Evolutionary conservation across 768 basidiomycete species (phyloP), one percentile per base, ranked within the genome.

Genomic region (Erythrobasidium yunnanense): DNA sequence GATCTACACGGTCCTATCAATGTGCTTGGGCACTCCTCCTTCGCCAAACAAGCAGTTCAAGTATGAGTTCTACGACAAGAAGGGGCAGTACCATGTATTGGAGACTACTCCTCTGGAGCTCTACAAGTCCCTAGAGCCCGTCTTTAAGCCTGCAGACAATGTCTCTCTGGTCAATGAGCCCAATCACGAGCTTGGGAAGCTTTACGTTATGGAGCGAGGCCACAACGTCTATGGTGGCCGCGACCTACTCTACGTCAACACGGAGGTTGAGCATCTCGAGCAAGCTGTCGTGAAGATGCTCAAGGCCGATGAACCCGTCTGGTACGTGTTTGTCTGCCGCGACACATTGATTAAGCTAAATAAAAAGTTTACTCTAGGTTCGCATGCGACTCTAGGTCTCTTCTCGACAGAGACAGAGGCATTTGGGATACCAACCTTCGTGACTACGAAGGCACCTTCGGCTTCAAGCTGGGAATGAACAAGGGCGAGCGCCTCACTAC

Each of bases 151-250:
- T 66, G 81, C 81, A 68, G 81, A 81, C 54, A 82, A 81, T 34
- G 55, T 97, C 81, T 95, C 90, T 38, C 81, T 97, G 8, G 89
- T 97, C 75, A 86, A 97, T 72, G 93, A 97, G 74, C 92, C 93
- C 11, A 83, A 93, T 25, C 92, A 96, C 74, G 78, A 79, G 22
- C 90, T 63, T 75, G 81, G 80, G 53, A 86, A 84, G 76, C 80
- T 93, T 17, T 92, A 92, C 78, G 90, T 89, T 1, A 90, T 96
- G 17, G 85, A 92, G 71, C 86, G 88, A 73, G 83, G 95, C 35
- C 92, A 91, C 17, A 96, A 96, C 73, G 79, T 97, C 56, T 89
- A 86, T 85, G 87, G 87, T 68, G 90, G 85, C 4, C 81, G 88
- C 3, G 82, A 85, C n/a, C 85, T 95, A 25, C 81, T 85, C 29